These are phyloP conservation scores for Lantana camara DNA, from an alignment of 257 asterid species.

Conservation along the genomic window DNA sequence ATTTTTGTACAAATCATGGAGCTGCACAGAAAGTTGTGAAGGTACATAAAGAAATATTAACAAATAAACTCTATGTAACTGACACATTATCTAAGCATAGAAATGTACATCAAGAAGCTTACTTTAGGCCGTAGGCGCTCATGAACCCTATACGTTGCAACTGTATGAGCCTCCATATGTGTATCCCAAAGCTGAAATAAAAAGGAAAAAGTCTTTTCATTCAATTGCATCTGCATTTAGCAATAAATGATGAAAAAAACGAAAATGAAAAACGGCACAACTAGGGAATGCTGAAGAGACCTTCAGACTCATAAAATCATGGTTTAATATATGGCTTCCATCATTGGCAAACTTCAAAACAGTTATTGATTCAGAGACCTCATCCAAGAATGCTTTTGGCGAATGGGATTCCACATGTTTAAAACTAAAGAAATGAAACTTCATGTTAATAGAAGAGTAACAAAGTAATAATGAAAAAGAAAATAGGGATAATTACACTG, in stretches of 20 bases:
- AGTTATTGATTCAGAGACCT: conserved; percentile 69
- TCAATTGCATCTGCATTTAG: conserved; percentile 14
- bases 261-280: conserved; percentile 34
- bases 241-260: conserved; percentile 1
- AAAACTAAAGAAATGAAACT: conserved; percentile 45
- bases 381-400: conserved; percentile 72
- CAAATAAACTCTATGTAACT: not conserved
- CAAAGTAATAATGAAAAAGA: conserved; percentile 3
- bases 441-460: conserved; percentile 9
- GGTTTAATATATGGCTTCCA: conserved; percentile 75
- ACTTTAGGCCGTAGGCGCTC: conserved; percentile 81
- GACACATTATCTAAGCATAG: conserved; percentile 3
- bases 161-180: conserved; percentile 63
- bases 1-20: conserved; percentile 65
- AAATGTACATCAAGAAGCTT: conserved; percentile 23
- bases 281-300: no score
- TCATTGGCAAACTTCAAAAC: conserved; percentile 74
- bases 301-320: conserved; percentile 79
- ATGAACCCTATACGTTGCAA: conserved; percentile 64
- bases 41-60: conserved; percentile 4
- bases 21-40: conserved; percentile 39
- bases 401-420: conserved; percentile 58
- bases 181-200: conserved; percentile 73
- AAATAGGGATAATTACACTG: no score
- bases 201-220: not conserved